These are phyloP conservation scores for Cokeromyces recurvatus DNA, from an alignment of 371 early-diverging fungal genomes.

Conservation along the genomic window DNA sequence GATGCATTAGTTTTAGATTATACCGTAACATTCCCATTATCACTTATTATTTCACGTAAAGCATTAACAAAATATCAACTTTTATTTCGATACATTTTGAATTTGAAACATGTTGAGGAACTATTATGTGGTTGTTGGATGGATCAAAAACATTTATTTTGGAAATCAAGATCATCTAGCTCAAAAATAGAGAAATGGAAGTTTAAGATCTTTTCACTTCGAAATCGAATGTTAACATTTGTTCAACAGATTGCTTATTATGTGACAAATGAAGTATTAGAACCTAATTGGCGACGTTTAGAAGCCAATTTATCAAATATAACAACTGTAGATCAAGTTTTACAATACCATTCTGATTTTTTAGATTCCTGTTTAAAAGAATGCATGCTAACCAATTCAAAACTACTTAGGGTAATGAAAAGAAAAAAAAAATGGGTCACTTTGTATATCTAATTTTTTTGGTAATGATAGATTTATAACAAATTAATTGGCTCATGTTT, in stretches of 20 bases:
- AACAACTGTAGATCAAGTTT: conserved; percentile 83
- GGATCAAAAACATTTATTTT: conserved; percentile 43
- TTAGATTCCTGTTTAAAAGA: conserved; percentile 85
- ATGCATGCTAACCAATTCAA: conserved; percentile 83
- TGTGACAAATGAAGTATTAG: conserved; percentile 82
- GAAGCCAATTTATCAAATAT: conserved; percentile 54
- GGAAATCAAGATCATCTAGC: conserved; percentile 23
- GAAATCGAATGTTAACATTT: conserved; percentile 78
- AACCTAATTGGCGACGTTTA: conserved; percentile 79
- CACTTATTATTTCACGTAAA: conserved; percentile 80
- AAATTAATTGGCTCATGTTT: conserved; percentile 66
- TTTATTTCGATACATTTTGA: conserved; percentile 83
- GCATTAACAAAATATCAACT: conserved; percentile 87
- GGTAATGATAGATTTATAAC: conserved; percentile 55
- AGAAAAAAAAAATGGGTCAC: too few species aligned
- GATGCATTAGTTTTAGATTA: conserved; percentile 76
- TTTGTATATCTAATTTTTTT: background rate
- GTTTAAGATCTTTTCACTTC: conserved; percentile 60
- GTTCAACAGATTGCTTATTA: conserved; percentile 87
- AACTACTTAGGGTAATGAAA: conserved; percentile 66
- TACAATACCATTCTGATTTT: conserved; percentile 76
- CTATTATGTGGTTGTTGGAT: conserved; percentile 72
- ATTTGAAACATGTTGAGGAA: conserved; percentile 83
- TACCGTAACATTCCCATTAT: conserved; percentile 80
- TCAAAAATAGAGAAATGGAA: conserved; percentile 52